These are phyloP conservation scores for Naganishia vishniacii DNA, from an alignment of 768 basidiomycete species.

Conservation along the genomic window DNA sequence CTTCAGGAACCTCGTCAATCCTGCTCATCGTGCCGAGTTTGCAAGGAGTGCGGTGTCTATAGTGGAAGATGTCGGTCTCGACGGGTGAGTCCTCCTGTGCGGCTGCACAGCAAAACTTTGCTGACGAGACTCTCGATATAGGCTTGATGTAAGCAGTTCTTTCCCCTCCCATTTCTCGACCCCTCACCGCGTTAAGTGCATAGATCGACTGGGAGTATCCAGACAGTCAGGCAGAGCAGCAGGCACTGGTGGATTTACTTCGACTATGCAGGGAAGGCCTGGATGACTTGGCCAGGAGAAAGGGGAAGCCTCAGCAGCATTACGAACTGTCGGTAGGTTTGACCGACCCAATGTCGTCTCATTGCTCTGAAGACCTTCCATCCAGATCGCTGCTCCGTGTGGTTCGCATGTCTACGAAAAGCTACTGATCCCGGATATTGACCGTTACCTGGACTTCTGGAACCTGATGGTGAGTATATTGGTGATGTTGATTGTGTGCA, in stretches of 20 bases:
- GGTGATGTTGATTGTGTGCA: not conserved
- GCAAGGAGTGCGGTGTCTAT: constrained; percentile 72
- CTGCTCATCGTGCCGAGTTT: constrained; percentile 58
- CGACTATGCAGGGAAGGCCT: constrained; percentile 67
- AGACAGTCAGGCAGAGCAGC: constrained; percentile 65
- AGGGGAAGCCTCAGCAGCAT: constrained; percentile 54
- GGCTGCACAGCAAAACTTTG: too few relatives aligned
- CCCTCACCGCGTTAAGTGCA: not conserved
- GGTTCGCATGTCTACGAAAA: constrained; percentile 79
- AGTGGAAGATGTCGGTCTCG: constrained; percentile 84
- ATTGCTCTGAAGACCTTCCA: constrained; percentile 36
- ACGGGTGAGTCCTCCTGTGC: constrained; percentile 54
- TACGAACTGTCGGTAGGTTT: constrained; percentile 51
- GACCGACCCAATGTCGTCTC: constrained; percentile 48
- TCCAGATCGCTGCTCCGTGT: constrained; percentile 89
- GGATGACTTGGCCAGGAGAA: constrained; percentile 68
- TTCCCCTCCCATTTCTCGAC: not conserved
- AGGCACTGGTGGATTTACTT: constrained; percentile 76
- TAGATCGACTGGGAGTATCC: constrained; percentile 81
- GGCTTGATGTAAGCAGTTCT: constrained; percentile 11
- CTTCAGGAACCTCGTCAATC: constrained; percentile 14
- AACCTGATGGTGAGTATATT: constrained; percentile 74
- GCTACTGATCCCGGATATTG: constrained; percentile 75
- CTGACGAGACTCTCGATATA: not conserved
- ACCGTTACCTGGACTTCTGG: constrained; percentile 85